Evolutionary conservation across 2,329 filamentous ascomycete species (phyloP), one percentile per base, ranked within the genome.

Genomic region (Aspergillus udagawae): DNA sequence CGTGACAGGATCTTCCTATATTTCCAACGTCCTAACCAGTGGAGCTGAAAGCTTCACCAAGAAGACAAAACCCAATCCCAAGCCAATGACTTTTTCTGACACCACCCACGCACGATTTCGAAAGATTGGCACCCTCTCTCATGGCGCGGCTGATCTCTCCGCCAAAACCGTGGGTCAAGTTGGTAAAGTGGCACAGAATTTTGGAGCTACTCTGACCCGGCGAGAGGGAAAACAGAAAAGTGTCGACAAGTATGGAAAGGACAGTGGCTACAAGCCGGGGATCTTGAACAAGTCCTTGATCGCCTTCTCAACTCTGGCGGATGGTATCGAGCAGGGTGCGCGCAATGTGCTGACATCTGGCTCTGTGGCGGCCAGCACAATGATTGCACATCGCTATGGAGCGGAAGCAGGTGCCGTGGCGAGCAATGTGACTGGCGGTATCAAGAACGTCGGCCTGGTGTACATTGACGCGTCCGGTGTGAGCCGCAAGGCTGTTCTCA

Each of bases 401-500:
- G 70, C 83, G 1, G 91, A 99, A 74, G 94, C 94, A 0, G 91
- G 92, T 17, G 82, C 87, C 38, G 80, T 97, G 17, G 88, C 91
- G 1, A 82, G 82, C 45, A 82, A 90, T 53, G 75, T 99, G 21
- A 90, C 91, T 0, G 88, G 91, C 4, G 93, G 92, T 25, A 87
- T 97, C 67, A 96, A 94, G 81, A 99, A 97, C 64, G 94, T 97
- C 7, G 94, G 92, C 5, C 81, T 99, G 28, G 94, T 99, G 32
- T 99, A 99, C 71, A 96, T 99, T 59, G 94, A 99, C 67, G 93
- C 95, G 1, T 89, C 92, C 0, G 94, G 94, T 38, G 94, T 99
- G 1, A 96, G 90, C 55, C 83, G 94, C 45, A 86, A 87, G 60
- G 94, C 94, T 0, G 86, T 99, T 47, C 84, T 99, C 70, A 99